phyloP scores from a whole-genome alignment of 2,329 filamentous ascomycete species.

The Penicillium sp. region DNA sequence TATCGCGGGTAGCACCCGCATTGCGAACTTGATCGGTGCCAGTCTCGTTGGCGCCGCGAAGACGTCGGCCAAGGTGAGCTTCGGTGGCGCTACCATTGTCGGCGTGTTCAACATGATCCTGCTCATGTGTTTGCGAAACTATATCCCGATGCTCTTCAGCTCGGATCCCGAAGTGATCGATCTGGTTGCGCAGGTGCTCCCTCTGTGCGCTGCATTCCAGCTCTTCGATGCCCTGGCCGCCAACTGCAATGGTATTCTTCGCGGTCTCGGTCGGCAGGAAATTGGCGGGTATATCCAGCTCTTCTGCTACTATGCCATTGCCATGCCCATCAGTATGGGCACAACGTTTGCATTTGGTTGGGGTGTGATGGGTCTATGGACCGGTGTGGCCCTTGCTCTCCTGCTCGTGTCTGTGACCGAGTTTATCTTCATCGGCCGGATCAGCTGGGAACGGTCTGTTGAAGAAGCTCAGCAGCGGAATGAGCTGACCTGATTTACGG shows the following conservation, averaged over 20 bases:
- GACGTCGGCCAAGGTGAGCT: constrained; percentile 70
- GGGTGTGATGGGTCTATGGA: constrained; percentile 77
- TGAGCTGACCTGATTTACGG: constrained; percentile 17
- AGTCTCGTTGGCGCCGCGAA: constrained; percentile 74
- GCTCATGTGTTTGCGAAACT: constrained; percentile 62
- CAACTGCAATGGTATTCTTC: constrained; percentile 75
- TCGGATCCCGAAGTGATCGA: constrained; percentile 63
- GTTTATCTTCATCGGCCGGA: constrained; percentile 51
- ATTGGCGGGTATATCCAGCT: constrained; percentile 87
- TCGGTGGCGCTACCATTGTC: constrained; percentile 62
- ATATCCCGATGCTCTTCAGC: constrained; percentile 76
- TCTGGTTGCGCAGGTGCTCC: constrained; percentile 65
- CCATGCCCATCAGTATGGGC: constrained; percentile 75
- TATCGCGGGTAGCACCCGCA: constrained; percentile 79
- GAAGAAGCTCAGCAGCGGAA: constrained; percentile 58
- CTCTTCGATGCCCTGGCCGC: constrained; percentile 77
- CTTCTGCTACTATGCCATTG: constrained; percentile 78
- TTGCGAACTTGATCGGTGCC: constrained; percentile 89
- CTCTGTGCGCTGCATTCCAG: constrained; percentile 81
- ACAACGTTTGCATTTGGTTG: constrained; percentile 71
- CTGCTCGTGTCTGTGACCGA: constrained; percentile 53
- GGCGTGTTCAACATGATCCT: constrained; percentile 72
- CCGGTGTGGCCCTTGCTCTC: constrained; percentile 68
- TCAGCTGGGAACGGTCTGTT: constrained; percentile 56
- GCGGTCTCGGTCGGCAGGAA: constrained; percentile 81